Base-by-base conservation (phyloP, 352 stramenopile species). In the Pythium volutum region DNA sequence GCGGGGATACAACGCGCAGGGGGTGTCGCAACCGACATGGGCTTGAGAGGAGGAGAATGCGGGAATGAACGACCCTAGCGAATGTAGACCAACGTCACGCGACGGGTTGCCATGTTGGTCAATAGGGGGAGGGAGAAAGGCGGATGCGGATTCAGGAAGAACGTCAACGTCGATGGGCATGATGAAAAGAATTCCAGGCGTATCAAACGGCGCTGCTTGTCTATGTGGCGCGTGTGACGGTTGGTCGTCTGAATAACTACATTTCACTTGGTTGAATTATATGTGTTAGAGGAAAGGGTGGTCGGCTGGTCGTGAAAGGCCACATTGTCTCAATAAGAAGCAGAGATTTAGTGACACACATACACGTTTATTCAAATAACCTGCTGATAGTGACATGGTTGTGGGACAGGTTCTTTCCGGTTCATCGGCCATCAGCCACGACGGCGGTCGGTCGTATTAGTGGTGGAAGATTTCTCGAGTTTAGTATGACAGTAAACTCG, bases 381-480 rank as follows among this genome's bases (percentile, higher is more conserved):
- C 57, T 55, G 14, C 3, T 3, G 22, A 66, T 66, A 60, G 33
- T 12, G 43, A 55, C 59, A 43, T 60, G 31, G 51, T 55, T 33
- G 50, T 66, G 41, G 38, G 29, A 39, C 15, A 11, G 9, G 39
- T 65, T 59, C 49, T 52, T 36, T 11, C 18, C 10, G 1, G 34
- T 63, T 63, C 56, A 23, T 1, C 26, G n/a, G 11, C 3, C 11
- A 23, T 60, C 54, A 25, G 31, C 45, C 33, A 55, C 41, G 4
- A 25, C 7, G 0, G 8, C 36, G 58, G 58, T n/a, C 42, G 59
- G 59, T 59, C 50, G 59, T n/a, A n/a, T n/a, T n/a, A n/a, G n/a
- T n/a, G n/a, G n/a, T n/a, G n/a, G n/a, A n/a, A n/a, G n/a, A n/a
- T n/a, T n/a, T n/a, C n/a, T n/a, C n/a, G n/a, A n/a, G n/a, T n/a